Evolutionary conservation across 2,329 filamentous ascomycete species (phyloP).

Genomic region (Fonsecaea pugnacius): DNA sequence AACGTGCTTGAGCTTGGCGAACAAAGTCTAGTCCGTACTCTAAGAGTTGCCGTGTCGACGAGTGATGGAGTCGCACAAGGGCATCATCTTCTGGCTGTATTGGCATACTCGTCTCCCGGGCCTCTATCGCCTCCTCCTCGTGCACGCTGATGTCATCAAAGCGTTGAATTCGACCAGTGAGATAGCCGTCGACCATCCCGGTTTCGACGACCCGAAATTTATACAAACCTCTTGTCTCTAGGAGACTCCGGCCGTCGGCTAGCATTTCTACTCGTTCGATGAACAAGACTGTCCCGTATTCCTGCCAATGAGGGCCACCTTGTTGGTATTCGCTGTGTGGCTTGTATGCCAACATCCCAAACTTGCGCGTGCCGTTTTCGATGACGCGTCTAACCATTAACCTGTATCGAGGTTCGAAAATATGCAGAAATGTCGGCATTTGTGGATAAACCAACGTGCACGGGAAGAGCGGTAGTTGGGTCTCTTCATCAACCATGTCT

Average conservation of each 20-base stretch:
- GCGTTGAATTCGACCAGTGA: constrained; percentile 73
- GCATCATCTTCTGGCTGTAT: constrained; percentile 42
- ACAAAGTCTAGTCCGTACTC: constrained; percentile 70
- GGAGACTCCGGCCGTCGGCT: constrained; percentile 77
- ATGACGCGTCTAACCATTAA: constrained; percentile 83
- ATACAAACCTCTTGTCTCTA: constrained; percentile 76
- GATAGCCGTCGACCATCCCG: constrained; percentile 73
- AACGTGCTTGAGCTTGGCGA: constrained; percentile 67
- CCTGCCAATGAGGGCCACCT: constrained; percentile 63
- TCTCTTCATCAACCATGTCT: constrained; percentile 57
- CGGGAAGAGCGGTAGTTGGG: constrained; percentile 74
- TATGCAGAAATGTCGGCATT: constrained; percentile 83
- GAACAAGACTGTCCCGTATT: constrained; percentile 77
- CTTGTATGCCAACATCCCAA: constrained; percentile 83
- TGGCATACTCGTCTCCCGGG: constrained; percentile 61
- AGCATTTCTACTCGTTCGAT: constrained; percentile 75
- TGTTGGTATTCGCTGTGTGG: constrained; percentile 58
- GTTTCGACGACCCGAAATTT: constrained; percentile 74
- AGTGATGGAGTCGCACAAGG: constrained; percentile 52
- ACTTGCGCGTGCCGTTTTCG: constrained; percentile 70
- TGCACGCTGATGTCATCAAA: constrained; percentile 80
- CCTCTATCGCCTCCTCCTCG: constrained; percentile 78
- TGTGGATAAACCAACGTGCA: constrained; percentile 80
- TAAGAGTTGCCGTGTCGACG: constrained; percentile 74
- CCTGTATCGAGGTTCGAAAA: constrained; percentile 91